Evolutionary conservation across 169 alveolate genomes (phyloP).

Genomic region (Cryptosporidium ubiquitum): DNA sequence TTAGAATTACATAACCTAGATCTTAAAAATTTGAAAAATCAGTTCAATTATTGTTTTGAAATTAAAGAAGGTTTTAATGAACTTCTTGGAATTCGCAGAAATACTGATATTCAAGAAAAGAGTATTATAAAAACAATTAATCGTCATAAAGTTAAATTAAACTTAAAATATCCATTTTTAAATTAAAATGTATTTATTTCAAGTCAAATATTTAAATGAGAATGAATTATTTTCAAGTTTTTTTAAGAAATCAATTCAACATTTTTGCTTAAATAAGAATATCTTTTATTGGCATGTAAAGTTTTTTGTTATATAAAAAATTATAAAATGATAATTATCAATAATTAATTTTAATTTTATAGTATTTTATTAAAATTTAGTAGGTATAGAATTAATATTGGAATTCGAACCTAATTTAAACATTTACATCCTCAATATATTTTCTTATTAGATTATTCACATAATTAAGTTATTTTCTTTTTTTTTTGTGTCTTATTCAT

Average conservation of each 20-base stretch:
- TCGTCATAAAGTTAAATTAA: neutral
- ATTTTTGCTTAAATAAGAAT: no score
- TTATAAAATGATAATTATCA: no score
- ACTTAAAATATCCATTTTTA: neutral
- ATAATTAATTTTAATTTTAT: no score
- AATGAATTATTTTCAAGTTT: neutral
- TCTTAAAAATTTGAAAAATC: neutral
- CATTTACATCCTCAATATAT: no score
- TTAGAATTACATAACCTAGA: neutral
- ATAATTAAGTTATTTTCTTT: no score
- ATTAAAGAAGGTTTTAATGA: neutral
- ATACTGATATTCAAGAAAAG: constrained; percentile 13
- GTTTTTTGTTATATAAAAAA: no score
- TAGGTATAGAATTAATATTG: no score
- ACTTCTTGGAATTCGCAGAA: neutral
- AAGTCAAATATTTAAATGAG: neutral
- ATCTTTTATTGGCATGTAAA: no score
- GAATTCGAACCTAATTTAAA: no score
- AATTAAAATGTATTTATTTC: neutral
- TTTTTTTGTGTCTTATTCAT: no score
- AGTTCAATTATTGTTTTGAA: neutral
- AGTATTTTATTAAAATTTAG: no score
- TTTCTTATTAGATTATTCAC: no score
- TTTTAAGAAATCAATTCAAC: neutral
- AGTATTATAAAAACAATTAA: neutral